phyloP scores from a whole-genome alignment of 1,284 basidiomycete species.

The Volvariella surrecta region DNA sequence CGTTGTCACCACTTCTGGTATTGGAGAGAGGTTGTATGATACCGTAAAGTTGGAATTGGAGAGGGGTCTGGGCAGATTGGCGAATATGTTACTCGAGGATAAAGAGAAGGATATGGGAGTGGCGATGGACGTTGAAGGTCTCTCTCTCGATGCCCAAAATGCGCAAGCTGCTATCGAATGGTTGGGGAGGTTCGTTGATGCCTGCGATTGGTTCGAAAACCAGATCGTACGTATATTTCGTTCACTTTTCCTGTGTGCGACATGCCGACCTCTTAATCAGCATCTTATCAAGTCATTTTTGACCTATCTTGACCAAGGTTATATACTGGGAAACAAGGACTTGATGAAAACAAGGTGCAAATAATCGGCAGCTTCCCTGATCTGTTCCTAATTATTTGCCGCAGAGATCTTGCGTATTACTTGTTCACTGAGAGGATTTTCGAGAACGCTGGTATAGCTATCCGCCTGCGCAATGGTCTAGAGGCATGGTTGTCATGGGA shows the following conservation, averaged over 20 bases:
- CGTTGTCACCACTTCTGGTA: conserved; percentile 39
- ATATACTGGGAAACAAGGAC: conserved; percentile 30
- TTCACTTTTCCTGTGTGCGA: neutral
- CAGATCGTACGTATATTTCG: conserved; percentile 39
- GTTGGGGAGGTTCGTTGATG: conserved; percentile 41
- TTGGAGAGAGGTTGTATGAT: conserved; percentile 46
- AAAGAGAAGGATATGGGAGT: conserved; percentile 12
- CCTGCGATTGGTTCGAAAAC: conserved; percentile 54
- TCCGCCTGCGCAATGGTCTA: conserved; percentile 40
- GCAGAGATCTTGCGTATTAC: conserved; percentile 43
- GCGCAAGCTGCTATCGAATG: conserved; percentile 27
- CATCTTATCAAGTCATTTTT: conserved; percentile 48
- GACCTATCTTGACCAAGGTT: conserved; percentile 56
- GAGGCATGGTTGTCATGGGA: conserved; percentile 49
- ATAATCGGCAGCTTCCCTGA: neutral
- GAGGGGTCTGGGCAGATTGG: conserved; percentile 32
- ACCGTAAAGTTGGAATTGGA: conserved; percentile 46
- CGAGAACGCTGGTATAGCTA: conserved; percentile 33
- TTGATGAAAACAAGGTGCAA: conserved; percentile 34
- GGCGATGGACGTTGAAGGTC: neutral
- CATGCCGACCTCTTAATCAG: conserved; percentile 3
- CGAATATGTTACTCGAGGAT: conserved; percentile 24
- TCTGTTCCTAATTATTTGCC: conserved; percentile 1
- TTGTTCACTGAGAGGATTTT: conserved; percentile 46
- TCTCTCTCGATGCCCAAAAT: neutral